Conservation (phyloP, 1,284 basidiomycete species). For the Paramarasmius palmivorus region DNA sequence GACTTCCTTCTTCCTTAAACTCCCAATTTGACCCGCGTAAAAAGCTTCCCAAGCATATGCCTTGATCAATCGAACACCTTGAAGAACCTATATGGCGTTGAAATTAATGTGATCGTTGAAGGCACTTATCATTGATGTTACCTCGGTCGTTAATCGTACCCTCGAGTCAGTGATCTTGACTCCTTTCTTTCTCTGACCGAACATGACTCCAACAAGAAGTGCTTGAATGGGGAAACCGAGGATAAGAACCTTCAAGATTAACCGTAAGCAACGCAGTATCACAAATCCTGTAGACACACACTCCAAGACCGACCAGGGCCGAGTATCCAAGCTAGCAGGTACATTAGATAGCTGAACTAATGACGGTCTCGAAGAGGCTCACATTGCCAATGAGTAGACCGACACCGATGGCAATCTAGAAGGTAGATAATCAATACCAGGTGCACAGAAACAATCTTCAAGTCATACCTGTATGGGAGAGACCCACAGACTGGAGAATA, state of each 20-base stretch:
- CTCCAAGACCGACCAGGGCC: constrained; percentile 70
- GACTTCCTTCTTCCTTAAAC: constrained; percentile 54
- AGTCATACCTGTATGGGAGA: constrained; percentile 49
- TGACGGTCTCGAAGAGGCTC: constrained; percentile 16
- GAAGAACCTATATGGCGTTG: constrained; percentile 43
- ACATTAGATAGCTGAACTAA: neutral
- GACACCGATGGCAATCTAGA: constrained; percentile 59
- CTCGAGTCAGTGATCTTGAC: constrained; percentile 75
- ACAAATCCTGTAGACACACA: constrained; percentile 30
- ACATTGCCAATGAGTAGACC: constrained; percentile 66
- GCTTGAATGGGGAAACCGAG: constrained; percentile 66
- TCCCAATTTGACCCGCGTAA: constrained; percentile 55
- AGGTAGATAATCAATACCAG: neutral
- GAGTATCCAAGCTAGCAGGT: constrained; percentile 60
- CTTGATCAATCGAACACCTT: constrained; percentile 65
- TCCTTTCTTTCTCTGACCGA: constrained; percentile 61
- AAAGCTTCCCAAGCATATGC: constrained; percentile 65
- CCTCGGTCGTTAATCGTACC: constrained; percentile 64
- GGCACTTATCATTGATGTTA: constrained; percentile 18
- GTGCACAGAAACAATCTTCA: neutral
- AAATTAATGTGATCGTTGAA: neutral
- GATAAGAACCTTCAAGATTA: constrained; percentile 44
- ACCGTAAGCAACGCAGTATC: neutral
- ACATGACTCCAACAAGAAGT: constrained; percentile 64
- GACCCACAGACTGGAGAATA: constrained; percentile 49